A percentile compares a stretch with the other conserved stretches of the same genome.
These are phyloP conservation scores for Epichloe scottii DNA, from an alignment of 2,329 filamentous ascomycete genomes.

Conservation along the genomic window DNA sequence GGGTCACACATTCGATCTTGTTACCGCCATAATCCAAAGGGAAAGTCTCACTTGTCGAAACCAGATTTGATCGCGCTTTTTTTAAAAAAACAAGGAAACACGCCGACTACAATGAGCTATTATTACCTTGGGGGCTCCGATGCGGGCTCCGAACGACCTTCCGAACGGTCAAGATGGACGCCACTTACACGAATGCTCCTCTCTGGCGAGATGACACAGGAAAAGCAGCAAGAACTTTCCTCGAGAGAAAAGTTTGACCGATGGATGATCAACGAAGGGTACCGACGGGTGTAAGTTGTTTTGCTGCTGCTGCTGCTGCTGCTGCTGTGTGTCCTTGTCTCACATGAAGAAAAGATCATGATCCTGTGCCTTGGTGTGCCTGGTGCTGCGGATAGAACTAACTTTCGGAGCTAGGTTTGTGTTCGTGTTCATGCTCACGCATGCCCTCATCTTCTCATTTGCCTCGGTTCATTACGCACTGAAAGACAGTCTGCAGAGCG, in stretches of 20 bases:
- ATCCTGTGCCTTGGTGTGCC: not conserved
- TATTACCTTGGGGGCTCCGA: constrained; percentile 17
- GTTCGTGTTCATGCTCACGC: constrained; percentile 59
- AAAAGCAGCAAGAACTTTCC: constrained; percentile 55
- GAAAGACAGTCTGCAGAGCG: constrained; percentile 59
- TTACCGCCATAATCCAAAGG: not conserved
- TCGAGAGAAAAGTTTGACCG: constrained; percentile 62
- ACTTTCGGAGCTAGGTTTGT: constrained; percentile 45
- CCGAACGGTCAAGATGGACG: constrained; percentile 70
- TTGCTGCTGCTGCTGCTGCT: no score
- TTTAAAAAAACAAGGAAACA: constrained; percentile 6
- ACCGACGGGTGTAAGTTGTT: constrained; percentile 57
- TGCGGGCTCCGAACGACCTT: constrained; percentile 21
- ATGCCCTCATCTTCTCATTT: constrained; percentile 67
- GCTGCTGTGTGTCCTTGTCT: no score
- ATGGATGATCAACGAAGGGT: constrained; percentile 87
- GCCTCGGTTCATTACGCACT: constrained; percentile 68
- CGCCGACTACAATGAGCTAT: constrained; percentile 15
- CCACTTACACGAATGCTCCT: constrained; percentile 72
- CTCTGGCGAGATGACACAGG: constrained; percentile 69
- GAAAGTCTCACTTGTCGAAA: not conserved
- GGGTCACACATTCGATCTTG: not conserved
- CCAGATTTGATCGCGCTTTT: not conserved
- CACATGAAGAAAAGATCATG: not conserved
- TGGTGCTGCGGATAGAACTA: not conserved